Evolutionary conservation across 768 basidiomycete genomes (phyloP).

Genomic region (Hericium coralloides): DNA sequence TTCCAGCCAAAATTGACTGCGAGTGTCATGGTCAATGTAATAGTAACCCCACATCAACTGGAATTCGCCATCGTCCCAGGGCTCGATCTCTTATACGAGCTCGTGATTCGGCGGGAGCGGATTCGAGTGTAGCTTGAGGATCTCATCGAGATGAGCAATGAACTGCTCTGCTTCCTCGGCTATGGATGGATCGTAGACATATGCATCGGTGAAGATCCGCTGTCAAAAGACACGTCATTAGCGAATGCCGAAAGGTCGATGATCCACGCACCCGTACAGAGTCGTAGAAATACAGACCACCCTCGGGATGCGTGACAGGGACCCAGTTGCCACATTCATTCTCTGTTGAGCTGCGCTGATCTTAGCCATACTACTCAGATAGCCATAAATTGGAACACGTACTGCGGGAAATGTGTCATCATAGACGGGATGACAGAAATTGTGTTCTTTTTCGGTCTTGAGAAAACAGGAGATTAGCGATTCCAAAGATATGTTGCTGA

Average conservation of each 20-base stretch:
- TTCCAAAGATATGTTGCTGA: neutral
- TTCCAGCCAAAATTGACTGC: constrained; percentile 47
- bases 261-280: constrained; percentile 29
- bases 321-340: constrained; percentile 28
- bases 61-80: constrained; percentile 11
- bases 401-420: neutral
- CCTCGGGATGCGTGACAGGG: constrained; percentile 48
- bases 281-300: constrained; percentile 49
- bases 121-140: constrained; percentile 16
- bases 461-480: too few species aligned
- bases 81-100: constrained; percentile 34
- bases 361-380: neutral
- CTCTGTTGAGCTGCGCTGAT: neutral
- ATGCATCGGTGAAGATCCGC: constrained; percentile 47
- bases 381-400: neutral
- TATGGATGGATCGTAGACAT: constrained; percentile 34
- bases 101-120: neutral
- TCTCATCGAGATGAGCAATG: constrained; percentile 14
- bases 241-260: neutral
- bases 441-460: neutral
- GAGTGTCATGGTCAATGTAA: constrained; percentile 37
- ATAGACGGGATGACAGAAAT: neutral
- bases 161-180: constrained; percentile 28
- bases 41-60: constrained; percentile 32
- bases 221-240: constrained; percentile 11